phyloP scores from a whole-genome alignment of 1,139 yeast genomes.

The Spencermartinsiella ligniputridi region DNA sequence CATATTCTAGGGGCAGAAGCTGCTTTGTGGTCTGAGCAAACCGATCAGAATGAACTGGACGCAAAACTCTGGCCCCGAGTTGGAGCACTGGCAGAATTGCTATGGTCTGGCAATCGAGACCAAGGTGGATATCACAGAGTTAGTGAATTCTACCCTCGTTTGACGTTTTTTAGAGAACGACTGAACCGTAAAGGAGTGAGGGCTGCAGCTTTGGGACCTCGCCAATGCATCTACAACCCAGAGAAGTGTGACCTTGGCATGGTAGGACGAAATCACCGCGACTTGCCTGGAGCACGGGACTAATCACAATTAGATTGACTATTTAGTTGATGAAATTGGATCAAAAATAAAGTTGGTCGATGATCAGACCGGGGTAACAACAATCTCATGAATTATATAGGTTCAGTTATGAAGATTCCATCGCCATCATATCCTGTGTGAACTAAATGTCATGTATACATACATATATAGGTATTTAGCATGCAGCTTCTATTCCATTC shows the following conservation, averaged over 20 bases:
- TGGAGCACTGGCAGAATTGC: conserved; percentile 43
- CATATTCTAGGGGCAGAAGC: conserved; percentile 43
- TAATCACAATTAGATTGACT: not conserved
- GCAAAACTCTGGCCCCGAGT: conserved; percentile 44
- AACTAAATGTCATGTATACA: too few relatives aligned
- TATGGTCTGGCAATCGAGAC: conserved; percentile 44
- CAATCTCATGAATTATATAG: too few relatives aligned
- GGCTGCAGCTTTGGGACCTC: conserved; percentile 12
- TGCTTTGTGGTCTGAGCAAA: conserved; percentile 43
- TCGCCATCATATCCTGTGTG: too few relatives aligned
- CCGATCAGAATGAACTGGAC: conserved; percentile 37
- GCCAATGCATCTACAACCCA: conserved; percentile 10
- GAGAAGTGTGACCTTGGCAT: conserved; percentile 6
- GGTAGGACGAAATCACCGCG: conserved; percentile 2
- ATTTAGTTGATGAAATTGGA: too few relatives aligned
- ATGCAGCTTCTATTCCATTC: too few relatives aligned
- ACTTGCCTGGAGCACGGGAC: not conserved
- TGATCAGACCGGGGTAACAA: too few relatives aligned
- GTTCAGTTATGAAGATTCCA: too few relatives aligned
- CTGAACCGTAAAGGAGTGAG: conserved; percentile 7
- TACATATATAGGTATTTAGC: too few relatives aligned
- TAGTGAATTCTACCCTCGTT: conserved; percentile 9
- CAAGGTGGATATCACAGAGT: conserved; percentile 18
- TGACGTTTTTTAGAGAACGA: conserved; percentile 11
- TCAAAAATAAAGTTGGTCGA: too few relatives aligned